These are phyloP conservation scores for Colletotrichum sp. DNA, from an alignment of 2,329 filamentous ascomycete species.

Conservation along the genomic window DNA sequence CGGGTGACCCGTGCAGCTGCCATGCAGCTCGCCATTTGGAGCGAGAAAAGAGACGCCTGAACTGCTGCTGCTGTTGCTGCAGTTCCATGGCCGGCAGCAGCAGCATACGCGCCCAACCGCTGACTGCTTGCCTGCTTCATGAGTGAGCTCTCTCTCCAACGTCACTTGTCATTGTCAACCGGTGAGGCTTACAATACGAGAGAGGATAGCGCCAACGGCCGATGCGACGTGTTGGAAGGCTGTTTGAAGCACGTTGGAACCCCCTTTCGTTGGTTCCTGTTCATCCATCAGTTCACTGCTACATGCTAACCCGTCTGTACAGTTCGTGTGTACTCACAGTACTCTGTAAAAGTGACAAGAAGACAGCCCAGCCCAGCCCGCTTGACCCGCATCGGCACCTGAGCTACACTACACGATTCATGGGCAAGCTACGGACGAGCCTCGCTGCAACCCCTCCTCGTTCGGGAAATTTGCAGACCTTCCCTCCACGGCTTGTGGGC, in stretches of 20 bases:
- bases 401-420: neutral
- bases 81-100: neutral
- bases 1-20: slow-evolving; percentile 10
- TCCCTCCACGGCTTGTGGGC: slow-evolving; percentile 9
- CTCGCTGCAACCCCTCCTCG: neutral
- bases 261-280: neutral
- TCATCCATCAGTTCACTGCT: neutral
- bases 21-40: slow-evolving; percentile 10
- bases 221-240: neutral
- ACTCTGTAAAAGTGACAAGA: too few relatives aligned
- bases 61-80: neutral
- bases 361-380: neutral
- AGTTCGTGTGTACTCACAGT: neutral
- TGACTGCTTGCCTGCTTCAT: neutral
- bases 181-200: neutral
- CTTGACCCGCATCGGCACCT: slow-evolving; percentile 7
- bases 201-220: neutral
- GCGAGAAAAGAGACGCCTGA: neutral
- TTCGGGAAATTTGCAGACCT: slow-evolving; percentile 16
- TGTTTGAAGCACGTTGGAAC: neutral
- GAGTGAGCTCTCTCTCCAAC: neutral
- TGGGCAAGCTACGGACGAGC: neutral
- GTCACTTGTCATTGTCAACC: neutral
- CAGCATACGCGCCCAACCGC: neutral
- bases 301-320: neutral